Percentiles rank a stretch among this genome's conserved stretches.
Evolutionary conservation across 176 grass and related monocot genomes (phyloP).

Genomic region (Areca catechu): DNA sequence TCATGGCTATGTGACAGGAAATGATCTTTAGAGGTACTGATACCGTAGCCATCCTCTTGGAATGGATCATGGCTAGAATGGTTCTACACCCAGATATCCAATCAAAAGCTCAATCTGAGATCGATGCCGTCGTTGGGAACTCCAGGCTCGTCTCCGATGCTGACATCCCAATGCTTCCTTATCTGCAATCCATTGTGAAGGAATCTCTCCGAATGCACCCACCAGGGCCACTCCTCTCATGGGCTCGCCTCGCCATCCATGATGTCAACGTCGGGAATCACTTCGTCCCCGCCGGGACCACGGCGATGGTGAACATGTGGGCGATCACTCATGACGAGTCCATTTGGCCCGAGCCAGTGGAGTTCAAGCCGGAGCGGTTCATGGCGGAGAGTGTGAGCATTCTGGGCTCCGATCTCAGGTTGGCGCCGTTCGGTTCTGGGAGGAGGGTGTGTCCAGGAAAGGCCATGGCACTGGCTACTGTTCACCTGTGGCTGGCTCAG

Average conservation of each 20-base stretch:
- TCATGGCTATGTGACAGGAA: conserved; percentile 32
- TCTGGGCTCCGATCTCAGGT: conserved; percentile 53
- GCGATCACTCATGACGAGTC: conserved; percentile 57
- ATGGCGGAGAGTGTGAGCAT: conserved; percentile 51
- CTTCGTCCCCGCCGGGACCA: conserved; percentile 58
- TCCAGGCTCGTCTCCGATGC: conserved; percentile 25
- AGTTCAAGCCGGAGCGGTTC: conserved; percentile 58
- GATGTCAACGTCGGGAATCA: conserved; percentile 52
- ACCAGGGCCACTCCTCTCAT: conserved; percentile 70
- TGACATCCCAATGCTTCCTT: conserved; percentile 45
- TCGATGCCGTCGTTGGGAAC: conserved; percentile 32
- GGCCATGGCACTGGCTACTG: conserved; percentile 54
- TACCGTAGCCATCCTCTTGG: conserved; percentile 67
- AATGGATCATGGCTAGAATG: conserved; percentile 82
- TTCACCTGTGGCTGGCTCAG: conserved; percentile 60
- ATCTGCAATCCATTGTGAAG: conserved; percentile 59
- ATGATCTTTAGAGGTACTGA: conserved; percentile 84
- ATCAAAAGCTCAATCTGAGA: conserved; percentile 45
- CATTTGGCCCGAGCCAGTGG: conserved; percentile 41
- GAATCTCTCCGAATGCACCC: conserved; percentile 81
- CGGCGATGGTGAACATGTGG: conserved; percentile 97
- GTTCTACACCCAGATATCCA: conserved; percentile 71
- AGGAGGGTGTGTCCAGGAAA: conserved; percentile 68
- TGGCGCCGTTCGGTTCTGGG: conserved; percentile 64
- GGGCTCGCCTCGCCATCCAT: conserved; percentile 64